Base-by-base conservation (phyloP, 2,329 filamentous ascomycete species). In the Sarocladium oryzae region DNA sequence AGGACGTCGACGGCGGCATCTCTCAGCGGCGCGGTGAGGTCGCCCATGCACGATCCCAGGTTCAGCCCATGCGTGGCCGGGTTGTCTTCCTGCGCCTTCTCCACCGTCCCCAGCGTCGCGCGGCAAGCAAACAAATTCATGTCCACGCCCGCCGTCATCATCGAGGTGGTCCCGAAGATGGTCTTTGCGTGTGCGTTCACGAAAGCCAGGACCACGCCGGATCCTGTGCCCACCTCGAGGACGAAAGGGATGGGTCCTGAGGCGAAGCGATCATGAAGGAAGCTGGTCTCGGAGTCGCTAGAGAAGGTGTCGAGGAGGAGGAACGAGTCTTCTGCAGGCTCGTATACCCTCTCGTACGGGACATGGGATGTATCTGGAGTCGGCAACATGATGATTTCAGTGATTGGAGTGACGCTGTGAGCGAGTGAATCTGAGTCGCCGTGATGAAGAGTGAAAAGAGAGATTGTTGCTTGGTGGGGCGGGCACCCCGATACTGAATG, bases 261-360 rank as follows among this genome's bases (percentile, higher is more conserved):
- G 21, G 56, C 54, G 63, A 96, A 95, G 38, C 79, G 80, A 4
- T 69, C 53, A 16, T 74, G 73, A 18, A 96, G 80, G 66, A 89
- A 96, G 21, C 71, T 58, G 3, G 75, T 80, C 69, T 96, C 89
- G 2, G 78, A 66, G 1, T 74, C 53, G 2, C 84, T 86, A 0
- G 91, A 92, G 40, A 99, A 78, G 0, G 91, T 95, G 70, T 99
- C 92, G 26, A 99, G 81, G 46, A 99, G 79, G 40, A 99, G 81
- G 65, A 89, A 99, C 4, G 91, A 96, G 72, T 99, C 93, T 69
- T 99, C 93, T 10, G 92, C 86, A 32, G 93, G 93, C 64, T 96
- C 91, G 70, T 99, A 99, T 59, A 97, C 85, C 51, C 86, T 83
- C 66, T 88, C 81, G 69, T 91, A 95, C 51, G 86, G 81, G 54